Percentiles rank a stretch among this genome's conserved stretches.
phyloP scores from a whole-genome alignment of 2,329 filamentous ascomycete genomes.

The Calonectria hawksworthii region DNA sequence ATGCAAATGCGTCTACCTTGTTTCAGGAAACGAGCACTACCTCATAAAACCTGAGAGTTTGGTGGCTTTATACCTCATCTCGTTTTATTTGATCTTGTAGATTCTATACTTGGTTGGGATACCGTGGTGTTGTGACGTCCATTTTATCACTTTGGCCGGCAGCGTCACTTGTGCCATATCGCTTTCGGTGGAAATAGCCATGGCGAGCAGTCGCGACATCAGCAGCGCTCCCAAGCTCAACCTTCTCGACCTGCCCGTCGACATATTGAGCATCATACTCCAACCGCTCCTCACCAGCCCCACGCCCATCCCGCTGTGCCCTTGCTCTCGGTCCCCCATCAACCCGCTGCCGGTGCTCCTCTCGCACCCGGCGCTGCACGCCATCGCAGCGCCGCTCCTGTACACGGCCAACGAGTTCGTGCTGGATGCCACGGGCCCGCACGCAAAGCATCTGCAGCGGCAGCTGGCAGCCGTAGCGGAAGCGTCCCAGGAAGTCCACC shows the following conservation, averaged over 20 bases:
- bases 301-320: conserved; percentile 45
- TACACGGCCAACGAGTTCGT: conserved; percentile 51
- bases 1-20: neutral
- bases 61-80: neutral
- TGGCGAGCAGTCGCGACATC: conserved; percentile 18
- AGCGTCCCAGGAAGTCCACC: conserved; percentile 29
- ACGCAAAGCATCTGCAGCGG: conserved; percentile 46
- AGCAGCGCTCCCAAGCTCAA: conserved; percentile 35
- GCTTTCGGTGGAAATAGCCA: neutral
- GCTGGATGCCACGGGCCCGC: conserved; percentile 46
- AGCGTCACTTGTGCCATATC: neutral
- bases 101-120: neutral
- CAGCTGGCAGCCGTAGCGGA: conserved; percentile 38
- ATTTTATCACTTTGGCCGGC: neutral
- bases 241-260: conserved; percentile 52
- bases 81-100: neutral
- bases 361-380: conserved; percentile 50
- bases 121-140: neutral
- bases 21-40: neutral
- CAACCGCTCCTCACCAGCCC: conserved; percentile 46
- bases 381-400: conserved; percentile 49
- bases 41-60: neutral
- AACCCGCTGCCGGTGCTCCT: conserved; percentile 49
- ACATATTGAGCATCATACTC: conserved; percentile 50
- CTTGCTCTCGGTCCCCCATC: conserved; percentile 42